Base-by-base conservation (phyloP, 2,329 filamentous ascomycete genomes). In the Raffaelea ambrosiae region DNA sequence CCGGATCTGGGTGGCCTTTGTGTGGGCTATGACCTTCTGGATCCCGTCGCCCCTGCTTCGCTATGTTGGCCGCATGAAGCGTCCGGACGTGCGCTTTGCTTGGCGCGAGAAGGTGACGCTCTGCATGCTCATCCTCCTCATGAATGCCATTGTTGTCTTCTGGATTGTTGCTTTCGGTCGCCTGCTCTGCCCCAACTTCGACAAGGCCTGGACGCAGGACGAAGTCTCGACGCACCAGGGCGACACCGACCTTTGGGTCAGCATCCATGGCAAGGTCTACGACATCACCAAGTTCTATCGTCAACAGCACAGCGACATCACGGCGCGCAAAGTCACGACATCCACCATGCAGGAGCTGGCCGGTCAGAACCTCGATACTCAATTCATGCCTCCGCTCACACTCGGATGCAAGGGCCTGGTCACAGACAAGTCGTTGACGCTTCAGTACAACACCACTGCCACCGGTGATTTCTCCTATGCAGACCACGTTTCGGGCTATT, bases 81-180 rank as follows among this genome's bases (percentile, higher is more conserved):
- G 93, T 48, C 93, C 90, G 2, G 93, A 98, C 67, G 88, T 98
- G 9, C 86, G 93, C 22, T 86, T 96, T 80, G 93, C 93, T 0
- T 98, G 93, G 93, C 80, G 93, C 65, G 93, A 98, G 61, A 98
- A 98, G 67, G 45, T 98, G 11, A 84, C 93, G 0, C 71, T 98
- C 11, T 81, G 90, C 42, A 71, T 86, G 50, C 58, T 95, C 46
- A 97, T 98, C 56, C 62, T 86, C 26, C 58, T 98, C 13, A 67
- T 95, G 55, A 98, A 98, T 66, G 88, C 63, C 36, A 61, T 79
- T 23, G 79, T 98, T 52, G 74, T 96, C 49, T 98, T 98, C 69
- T 95, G 88, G 77, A 96, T 98, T 57, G 77, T 96, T 53, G 79
- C 69, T 36, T 93, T 98, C 57, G 90, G 91, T 31, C 80, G 77